Evolutionary conservation across 169 alveolate genomes (phyloP), one percentile per base, ranked within the genome.

Genomic region (Blepharisma undulans): DNA sequence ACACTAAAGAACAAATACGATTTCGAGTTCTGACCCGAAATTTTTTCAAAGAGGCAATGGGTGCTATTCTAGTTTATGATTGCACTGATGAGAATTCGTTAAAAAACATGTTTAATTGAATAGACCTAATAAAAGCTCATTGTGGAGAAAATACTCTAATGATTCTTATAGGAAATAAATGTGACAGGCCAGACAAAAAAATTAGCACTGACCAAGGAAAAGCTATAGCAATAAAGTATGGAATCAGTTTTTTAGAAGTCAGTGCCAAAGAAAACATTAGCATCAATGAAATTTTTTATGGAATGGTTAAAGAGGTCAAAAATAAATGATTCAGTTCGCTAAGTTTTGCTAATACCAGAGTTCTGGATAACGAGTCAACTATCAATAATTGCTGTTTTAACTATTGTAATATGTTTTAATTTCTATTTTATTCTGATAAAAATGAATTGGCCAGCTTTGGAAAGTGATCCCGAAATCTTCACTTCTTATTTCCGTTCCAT

Each of bases 401-500:
- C 66, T 48, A 12, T 48, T 48, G 66, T 48, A 48, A 48, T 48
- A 10, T 48, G 66, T 48, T 48, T 48, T 48, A 48, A 48, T 48
- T 48, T 48, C 66, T 48, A 48, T 2, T 48, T 48, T 48, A 5
- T 48, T 48, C 66, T 89, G 48, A 90, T 27, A 84, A 92, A 89
- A 86, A 87, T 84, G 85, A 79, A 33, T 59, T 94, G 97, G 98
- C 97, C 97, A 21, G 96, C 97, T 25, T 94, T 94, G 34, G 97
- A 96, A 91, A 92, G 96, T 88, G 96, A 94, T 71, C 98, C 97
- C 19, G 90, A 80, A 80, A 93, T 96, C 87, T 96, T 94, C 89
- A 94, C 94, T 72, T 91, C 92, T 19, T 96, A 96, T 80, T 82
- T 96, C 66, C 91, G 90, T 29, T 90, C 94, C 29, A 71, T 95